Percentiles rank a stretch among this genome's conserved stretches.
phyloP scores from a whole-genome alignment of 2,329 filamentous ascomycete species.

The Immersiporthe knoxdaviesiana region DNA sequence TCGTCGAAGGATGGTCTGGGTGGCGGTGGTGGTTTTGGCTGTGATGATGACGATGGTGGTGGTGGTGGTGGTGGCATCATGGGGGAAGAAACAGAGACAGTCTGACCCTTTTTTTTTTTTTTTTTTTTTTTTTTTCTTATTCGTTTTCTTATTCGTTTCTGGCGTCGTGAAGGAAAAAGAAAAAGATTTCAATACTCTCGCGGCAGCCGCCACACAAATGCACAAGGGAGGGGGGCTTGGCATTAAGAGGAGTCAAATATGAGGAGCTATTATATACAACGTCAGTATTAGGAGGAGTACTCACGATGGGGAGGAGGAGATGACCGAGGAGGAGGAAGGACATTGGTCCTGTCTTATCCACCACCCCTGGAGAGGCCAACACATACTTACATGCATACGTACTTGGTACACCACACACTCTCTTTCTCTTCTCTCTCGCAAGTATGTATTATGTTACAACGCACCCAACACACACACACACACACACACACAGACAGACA shows the following conservation, averaged over 20 bases:
- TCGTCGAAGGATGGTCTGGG: constrained; percentile 7
- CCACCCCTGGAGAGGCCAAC: background rate
- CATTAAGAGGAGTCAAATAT: background rate
- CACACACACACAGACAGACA: background rate
- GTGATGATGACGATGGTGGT: background rate
- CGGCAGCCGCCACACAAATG: background rate
- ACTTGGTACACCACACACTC: too few relatives aligned
- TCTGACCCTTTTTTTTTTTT: background rate
- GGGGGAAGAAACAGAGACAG: background rate
- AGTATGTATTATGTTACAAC: too few relatives aligned
- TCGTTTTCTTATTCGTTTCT: too few relatives aligned
- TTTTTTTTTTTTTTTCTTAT: background rate
- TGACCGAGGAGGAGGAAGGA: background rate
- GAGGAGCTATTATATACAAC: background rate
- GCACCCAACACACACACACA: background rate
- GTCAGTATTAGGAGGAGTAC: background rate
- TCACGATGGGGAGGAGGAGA: background rate
- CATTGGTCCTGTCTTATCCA: background rate
- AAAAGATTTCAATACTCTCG: background rate
- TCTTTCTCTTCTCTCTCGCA: too few relatives aligned
- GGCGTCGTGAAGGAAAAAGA: background rate
- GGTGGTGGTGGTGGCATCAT: background rate
- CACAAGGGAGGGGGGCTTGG: background rate
- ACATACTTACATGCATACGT: too few relatives aligned
- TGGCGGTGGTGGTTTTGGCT: background rate